phyloP scores from a whole-genome alignment of 805 yeast species.

The Candida ortonii region DNA sequence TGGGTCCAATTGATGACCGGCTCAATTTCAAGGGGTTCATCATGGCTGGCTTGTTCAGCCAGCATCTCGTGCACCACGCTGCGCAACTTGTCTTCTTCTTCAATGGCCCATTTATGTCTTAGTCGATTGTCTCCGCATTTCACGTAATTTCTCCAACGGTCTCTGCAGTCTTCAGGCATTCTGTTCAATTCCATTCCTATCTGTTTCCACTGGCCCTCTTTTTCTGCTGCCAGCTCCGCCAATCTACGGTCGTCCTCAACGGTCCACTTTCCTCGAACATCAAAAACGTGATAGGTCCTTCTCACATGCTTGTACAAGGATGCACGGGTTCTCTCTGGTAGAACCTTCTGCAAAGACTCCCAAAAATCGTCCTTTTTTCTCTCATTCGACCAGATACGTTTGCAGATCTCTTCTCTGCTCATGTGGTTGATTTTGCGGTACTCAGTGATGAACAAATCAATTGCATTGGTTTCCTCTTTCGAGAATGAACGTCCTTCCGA shows the following conservation, averaged over 20 bases:
- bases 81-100: conserved; percentile 68
- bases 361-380: conserved; percentile 86
- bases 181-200: conserved; percentile 79
- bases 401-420: conserved; percentile 68
- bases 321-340: conserved; percentile 85
- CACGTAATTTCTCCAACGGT: conserved; percentile 92
- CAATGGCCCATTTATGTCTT: conserved; percentile 76
- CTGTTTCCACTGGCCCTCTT: conserved; percentile 83
- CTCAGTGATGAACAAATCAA: conserved; percentile 68
- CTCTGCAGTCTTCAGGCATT: conserved; percentile 98
- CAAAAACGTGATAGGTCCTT: conserved; percentile 82
- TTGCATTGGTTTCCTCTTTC: conserved; percentile 62
- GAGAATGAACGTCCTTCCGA: conserved; percentile 43
- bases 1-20: conserved; percentile 83
- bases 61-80: conserved; percentile 52
- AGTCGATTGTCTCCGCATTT: conserved; percentile 82
- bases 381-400: conserved; percentile 83
- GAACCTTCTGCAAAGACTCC: conserved; percentile 74
- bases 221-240: conserved; percentile 57
- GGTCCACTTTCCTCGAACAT: conserved; percentile 88
- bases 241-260: conserved; percentile 72
- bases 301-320: conserved; percentile 91
- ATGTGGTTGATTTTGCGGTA: conserved; percentile 64
- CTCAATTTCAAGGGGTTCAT: conserved; percentile 25
- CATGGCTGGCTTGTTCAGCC: conserved; percentile 33